A percentile compares a stretch with the other conserved stretches of the same genome.
Evolutionary conservation across 1,284 basidiomycete genomes (phyloP).

Genomic region (Cutaneotrichosporon sp.): DNA sequence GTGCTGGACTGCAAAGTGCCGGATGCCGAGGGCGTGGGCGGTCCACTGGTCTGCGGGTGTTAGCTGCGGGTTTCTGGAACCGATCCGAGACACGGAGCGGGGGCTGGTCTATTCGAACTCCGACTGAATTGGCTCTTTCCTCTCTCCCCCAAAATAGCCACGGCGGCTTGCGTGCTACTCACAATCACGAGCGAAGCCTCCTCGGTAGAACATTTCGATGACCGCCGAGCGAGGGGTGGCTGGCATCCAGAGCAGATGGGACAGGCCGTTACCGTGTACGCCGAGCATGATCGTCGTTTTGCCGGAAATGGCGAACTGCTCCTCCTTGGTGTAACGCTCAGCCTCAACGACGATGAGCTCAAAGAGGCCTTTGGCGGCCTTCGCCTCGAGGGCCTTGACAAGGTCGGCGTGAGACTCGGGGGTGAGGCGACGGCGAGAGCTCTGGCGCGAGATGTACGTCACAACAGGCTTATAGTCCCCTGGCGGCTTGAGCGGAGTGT

Average conservation of each 20-base stretch:
- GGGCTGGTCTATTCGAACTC: too few species aligned
- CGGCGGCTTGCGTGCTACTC: constrained; percentile 11
- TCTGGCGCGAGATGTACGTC: constrained; percentile 70
- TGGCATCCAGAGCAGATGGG: constrained; percentile 50
- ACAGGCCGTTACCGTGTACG: constrained; percentile 50
- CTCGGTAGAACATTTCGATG: constrained; percentile 47
- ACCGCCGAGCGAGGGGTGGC: constrained; percentile 46
- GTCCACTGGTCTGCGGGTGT: constrained; percentile 42
- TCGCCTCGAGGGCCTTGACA: constrained; percentile 56
- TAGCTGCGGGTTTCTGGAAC: too few species aligned
- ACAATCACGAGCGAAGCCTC: constrained; percentile 47
- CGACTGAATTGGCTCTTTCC: too few species aligned
- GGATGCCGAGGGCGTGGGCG: constrained; percentile 45
- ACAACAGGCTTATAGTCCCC: constrained; percentile 55
- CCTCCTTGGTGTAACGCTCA: constrained; percentile 45
- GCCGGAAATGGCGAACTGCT: constrained; percentile 46
- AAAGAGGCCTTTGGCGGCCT: constrained; percentile 57
- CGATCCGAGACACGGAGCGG: too few species aligned
- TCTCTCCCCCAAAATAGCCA: too few species aligned
- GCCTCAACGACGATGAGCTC: constrained; percentile 55
- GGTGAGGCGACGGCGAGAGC: constrained; percentile 56
- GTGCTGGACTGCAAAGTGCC: constrained; percentile 47
- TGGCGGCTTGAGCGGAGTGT: constrained; percentile 20
- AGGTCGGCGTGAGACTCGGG: constrained; percentile 59
- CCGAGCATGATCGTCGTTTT: constrained; percentile 50